Conservation (phyloP, 352 stramenopile species). For the Peronospora tabacina region DNA sequence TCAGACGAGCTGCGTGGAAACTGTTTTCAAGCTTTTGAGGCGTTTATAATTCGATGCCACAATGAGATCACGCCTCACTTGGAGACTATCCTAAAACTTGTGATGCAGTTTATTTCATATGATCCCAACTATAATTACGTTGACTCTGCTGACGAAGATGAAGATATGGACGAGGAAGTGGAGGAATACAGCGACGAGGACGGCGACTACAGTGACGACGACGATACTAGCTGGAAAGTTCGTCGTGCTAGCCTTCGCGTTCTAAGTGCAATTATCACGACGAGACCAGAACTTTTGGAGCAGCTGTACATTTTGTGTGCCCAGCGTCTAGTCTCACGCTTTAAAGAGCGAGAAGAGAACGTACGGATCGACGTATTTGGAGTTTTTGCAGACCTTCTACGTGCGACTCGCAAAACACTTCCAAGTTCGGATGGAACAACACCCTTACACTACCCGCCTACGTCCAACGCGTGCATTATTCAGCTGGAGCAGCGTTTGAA, state of each 20-base stretch:
- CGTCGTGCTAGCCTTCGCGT: conserved; percentile 88
- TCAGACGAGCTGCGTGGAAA: conserved; percentile 96
- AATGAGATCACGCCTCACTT: conserved; percentile 94
- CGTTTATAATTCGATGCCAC: conserved; percentile 94
- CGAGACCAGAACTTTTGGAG: conserved; percentile 77
- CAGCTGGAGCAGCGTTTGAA: conserved; percentile 59
- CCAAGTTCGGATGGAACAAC: conserved; percentile 24
- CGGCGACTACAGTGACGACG: conserved; percentile 89
- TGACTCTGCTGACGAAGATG: conserved; percentile 88
- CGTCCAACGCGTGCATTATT: conserved; percentile 37
- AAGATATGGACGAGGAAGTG: conserved; percentile 79
- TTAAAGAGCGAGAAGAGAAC: conserved; percentile 98
- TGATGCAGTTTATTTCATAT: conserved; percentile 93
- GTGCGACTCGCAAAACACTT: conserved; percentile 50
- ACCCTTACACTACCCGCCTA: conserved; percentile 25
- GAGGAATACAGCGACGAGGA: conserved; percentile 78
- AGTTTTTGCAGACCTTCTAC: conserved; percentile 91
- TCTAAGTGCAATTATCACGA: conserved; percentile 89
- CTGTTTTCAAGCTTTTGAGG: conserved; percentile 97
- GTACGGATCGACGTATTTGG: conserved; percentile 95
- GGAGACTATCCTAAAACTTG: conserved; percentile 84
- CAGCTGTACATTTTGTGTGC: conserved; percentile 79
- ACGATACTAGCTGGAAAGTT: conserved; percentile 97
- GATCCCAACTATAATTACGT: conserved; percentile 99
- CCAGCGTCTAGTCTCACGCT: conserved; percentile 77